Evolutionary conservation across 768 basidiomycete species (phyloP).

Genomic region (Termitomyces sp.): DNA sequence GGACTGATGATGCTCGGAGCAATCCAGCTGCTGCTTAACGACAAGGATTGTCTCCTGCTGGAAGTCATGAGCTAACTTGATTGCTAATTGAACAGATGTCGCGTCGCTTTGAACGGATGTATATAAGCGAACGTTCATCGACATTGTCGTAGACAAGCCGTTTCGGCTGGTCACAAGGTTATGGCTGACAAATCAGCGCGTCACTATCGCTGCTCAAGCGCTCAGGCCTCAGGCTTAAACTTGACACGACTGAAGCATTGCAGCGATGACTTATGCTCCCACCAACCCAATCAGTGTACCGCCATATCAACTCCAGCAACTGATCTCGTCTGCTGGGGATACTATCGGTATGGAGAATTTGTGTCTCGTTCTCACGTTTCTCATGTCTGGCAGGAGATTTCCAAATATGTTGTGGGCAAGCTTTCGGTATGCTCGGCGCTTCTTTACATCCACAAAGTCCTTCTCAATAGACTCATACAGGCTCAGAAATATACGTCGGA

Average conservation of each 20-base stretch:
- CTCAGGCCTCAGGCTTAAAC: too few species aligned
- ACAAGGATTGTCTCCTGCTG: constrained; percentile 33
- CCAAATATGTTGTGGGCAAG: constrained; percentile 48
- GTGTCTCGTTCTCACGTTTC: not conserved
- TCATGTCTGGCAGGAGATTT: constrained; percentile 14
- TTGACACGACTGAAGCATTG: not conserved
- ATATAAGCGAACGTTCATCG: not conserved
- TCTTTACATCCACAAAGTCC: not conserved
- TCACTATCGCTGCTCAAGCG: too few species aligned
- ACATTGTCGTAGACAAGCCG: constrained; percentile 1
- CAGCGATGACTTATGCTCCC: constrained; percentile 34
- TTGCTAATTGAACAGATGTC: not conserved
- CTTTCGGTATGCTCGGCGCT: constrained; percentile 36
- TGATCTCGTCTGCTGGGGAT: constrained; percentile 30
- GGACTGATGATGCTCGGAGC: constrained; percentile 17
- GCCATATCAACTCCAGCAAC: constrained; percentile 52
- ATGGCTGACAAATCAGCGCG: constrained; percentile 14
- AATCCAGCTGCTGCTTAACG: constrained; percentile 28
- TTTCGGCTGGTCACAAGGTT: constrained; percentile 7
- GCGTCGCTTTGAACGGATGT: not conserved
- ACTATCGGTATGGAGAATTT: constrained; percentile 7
- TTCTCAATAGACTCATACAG: constrained; percentile 27
- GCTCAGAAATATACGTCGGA: constrained; percentile 83
- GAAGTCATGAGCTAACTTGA: constrained; percentile 22
- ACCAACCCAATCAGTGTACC: constrained; percentile 46